Percentiles rank a stretch among this genome's conserved stretches.
These are phyloP conservation scores for Thuja plicata DNA, from an alignment of 83 land plant species.

Conservation along the genomic window DNA sequence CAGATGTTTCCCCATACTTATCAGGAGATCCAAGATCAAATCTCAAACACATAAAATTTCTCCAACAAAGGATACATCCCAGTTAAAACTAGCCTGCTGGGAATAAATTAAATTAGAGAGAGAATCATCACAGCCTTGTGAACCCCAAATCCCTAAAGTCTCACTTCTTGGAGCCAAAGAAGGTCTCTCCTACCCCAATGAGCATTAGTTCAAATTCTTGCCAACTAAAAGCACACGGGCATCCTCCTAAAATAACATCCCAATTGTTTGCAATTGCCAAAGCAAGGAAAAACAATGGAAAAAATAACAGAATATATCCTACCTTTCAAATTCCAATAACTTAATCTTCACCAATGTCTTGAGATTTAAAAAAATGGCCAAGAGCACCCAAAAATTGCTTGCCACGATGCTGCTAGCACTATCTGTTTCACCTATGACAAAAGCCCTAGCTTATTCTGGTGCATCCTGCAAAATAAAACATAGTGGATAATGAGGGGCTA, in stretches of 20 bases:
- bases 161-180: neutral
- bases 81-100: neutral
- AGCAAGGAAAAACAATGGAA: neutral
- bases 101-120: neutral
- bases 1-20: neutral
- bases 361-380: neutral
- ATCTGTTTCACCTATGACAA: too few species aligned
- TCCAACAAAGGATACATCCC: neutral
- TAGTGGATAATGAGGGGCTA: too few species aligned
- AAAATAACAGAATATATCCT: neutral
- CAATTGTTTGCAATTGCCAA: neutral
- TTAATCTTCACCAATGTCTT: neutral
- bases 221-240: neutral
- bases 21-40: neutral
- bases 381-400: neutral
- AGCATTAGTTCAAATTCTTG: neutral
- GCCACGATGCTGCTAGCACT: too few species aligned
- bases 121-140: neutral
- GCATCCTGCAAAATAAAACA: too few species aligned
- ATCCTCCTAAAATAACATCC: neutral
- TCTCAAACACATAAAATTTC: neutral
- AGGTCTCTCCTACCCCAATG: neutral
- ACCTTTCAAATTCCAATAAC: neutral
- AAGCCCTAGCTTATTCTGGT: too few species aligned
- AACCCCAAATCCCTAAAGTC: neutral